A percentile compares a stretch with the other conserved stretches of the same genome.
Conservation (phyloP, 2,329 filamentous ascomycete genomes). For the Bipolaris bicolor region DNA sequence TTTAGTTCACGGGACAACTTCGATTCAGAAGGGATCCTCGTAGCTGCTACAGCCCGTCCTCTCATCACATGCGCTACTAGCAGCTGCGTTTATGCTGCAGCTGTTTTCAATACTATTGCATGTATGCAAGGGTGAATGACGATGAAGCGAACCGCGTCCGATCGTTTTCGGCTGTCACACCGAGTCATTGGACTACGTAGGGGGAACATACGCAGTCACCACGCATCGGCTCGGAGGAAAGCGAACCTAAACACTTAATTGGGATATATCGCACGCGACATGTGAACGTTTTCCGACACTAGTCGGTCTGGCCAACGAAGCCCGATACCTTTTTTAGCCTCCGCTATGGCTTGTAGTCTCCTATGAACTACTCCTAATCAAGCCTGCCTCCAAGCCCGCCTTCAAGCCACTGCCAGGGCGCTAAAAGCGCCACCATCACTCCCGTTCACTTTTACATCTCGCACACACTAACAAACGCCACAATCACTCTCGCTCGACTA, state of each 20-base stretch:
- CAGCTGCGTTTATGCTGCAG: background rate
- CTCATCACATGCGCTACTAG: background rate
- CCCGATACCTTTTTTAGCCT: background rate
- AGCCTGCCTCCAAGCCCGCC: background rate
- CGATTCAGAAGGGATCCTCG: background rate
- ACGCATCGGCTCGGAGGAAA: no score
- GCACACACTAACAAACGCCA: background rate
- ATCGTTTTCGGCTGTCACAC: no score
- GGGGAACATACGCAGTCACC: background rate
- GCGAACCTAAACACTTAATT: no score
- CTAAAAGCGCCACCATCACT: background rate
- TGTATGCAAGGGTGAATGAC: background rate
- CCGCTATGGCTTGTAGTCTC: background rate
- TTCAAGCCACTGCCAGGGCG: background rate
- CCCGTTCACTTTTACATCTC: no score
- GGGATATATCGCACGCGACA: background rate
- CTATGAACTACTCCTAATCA: background rate
- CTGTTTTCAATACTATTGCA: background rate
- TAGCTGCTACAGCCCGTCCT: background rate
- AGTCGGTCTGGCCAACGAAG: background rate
- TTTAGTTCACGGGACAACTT: background rate
- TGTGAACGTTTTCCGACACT: background rate
- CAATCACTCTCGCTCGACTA: background rate
- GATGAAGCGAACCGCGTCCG: no score
- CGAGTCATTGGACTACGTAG: no score